Percentiles rank a stretch among this genome's conserved stretches.
These are phyloP conservation scores for Globisporangium alternatum DNA, from an alignment of 352 stramenopile genomes.

Conservation along the genomic window DNA sequence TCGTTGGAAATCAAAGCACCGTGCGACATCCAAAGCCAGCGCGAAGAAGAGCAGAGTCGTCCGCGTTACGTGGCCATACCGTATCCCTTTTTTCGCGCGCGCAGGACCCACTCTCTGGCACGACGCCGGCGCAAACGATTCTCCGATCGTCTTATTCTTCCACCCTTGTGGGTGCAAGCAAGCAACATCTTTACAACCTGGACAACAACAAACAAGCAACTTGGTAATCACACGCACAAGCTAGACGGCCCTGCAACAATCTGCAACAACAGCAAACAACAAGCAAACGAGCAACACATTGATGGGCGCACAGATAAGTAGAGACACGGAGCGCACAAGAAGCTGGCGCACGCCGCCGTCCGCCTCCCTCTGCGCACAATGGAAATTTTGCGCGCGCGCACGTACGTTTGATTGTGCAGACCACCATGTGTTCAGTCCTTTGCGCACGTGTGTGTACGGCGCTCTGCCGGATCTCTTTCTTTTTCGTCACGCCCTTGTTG, in stretches of 20 bases:
- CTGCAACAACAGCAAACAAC: neutral
- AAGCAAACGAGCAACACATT: neutral
- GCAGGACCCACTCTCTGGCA: slow-evolving; percentile 6
- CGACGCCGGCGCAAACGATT: neutral
- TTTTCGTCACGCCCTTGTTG: neutral
- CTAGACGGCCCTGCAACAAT: neutral
- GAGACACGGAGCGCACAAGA: neutral
- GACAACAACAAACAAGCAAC: neutral
- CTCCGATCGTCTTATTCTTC: neutral
- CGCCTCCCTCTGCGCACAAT: neutral
- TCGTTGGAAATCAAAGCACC: too few relatives aligned
- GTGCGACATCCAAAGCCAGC: neutral
- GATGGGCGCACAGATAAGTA: neutral
- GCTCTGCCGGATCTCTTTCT: neutral
- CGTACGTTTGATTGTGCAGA: neutral
- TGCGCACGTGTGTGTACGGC: neutral
- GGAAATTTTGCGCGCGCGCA: neutral
- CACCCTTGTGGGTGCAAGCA: neutral
- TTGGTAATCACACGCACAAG: neutral
- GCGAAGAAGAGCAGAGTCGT: neutral
- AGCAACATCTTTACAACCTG: slow-evolving; percentile 1
- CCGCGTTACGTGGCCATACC: neutral
- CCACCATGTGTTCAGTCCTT: neutral
- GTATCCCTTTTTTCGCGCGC: slow-evolving; percentile 8
- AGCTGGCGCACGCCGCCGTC: neutral